Percentiles rank a stretch among this genome's conserved stretches.
These are phyloP conservation scores for Aureobasidium lini DNA, from an alignment of 2,329 filamentous ascomycete species.

Conservation along the genomic window DNA sequence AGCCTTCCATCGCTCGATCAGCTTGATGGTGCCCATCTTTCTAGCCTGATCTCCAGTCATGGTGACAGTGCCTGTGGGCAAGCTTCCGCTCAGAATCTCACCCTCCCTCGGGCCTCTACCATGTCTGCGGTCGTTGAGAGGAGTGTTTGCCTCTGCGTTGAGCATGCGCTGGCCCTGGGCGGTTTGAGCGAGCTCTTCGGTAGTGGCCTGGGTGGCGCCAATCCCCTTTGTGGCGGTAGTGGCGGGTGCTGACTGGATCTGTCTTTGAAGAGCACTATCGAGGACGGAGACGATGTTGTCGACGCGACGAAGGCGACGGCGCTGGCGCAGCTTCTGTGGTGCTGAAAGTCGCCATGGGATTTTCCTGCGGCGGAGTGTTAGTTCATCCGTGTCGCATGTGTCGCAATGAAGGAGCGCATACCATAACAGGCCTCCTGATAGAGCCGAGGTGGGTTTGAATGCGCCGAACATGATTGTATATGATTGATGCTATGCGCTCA, in stretches of 20 bases:
- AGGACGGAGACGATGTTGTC: conserved; percentile 81
- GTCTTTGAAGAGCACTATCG: conserved; percentile 60
- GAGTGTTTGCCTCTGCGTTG: conserved; percentile 13
- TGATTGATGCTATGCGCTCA: neutral
- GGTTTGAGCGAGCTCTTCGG: conserved; percentile 23
- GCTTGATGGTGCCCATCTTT: conserved; percentile 55
- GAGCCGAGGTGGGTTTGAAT: conserved; percentile 69
- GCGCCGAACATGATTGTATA: conserved; percentile 65
- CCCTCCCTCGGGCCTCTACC: conserved; percentile 27
- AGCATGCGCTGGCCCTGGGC: conserved; percentile 27
- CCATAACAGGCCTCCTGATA: conserved; percentile 79
- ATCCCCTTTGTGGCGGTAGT: conserved; percentile 12
- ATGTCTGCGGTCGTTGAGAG: conserved; percentile 21
- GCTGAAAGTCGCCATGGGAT: conserved; percentile 90
- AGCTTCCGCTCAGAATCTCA: conserved; percentile 17
- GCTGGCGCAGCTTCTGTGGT: conserved; percentile 83
- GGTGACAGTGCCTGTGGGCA: conserved; percentile 9
- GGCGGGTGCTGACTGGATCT: conserved; percentile 35
- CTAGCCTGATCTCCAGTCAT: conserved; percentile 23
- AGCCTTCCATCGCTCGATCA: conserved; percentile 81
- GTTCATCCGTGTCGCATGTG: neutral
- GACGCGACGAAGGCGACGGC: conserved; percentile 73
- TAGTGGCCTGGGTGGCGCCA: conserved; percentile 18
- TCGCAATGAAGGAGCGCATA: conserved; percentile 32
- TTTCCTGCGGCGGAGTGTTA: conserved; percentile 56